Evolutionary conservation across 768 basidiomycete species (phyloP).

Genomic region (Termitomyces heimii): DNA sequence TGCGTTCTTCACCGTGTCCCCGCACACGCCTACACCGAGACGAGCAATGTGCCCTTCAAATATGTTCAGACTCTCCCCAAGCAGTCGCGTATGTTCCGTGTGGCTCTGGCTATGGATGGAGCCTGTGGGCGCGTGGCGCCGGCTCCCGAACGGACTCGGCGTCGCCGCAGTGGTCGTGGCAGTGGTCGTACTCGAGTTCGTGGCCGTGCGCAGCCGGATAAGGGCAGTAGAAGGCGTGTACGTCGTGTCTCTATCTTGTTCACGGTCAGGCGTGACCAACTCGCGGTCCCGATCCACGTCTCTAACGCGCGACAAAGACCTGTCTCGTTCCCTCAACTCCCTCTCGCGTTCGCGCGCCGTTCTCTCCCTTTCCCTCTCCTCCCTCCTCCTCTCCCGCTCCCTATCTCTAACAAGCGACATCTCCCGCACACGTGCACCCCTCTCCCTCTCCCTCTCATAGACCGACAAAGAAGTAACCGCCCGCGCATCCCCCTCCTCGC

Average conservation of each 20-base stretch:
- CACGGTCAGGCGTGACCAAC: conserved; percentile 7
- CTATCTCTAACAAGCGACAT: background rate
- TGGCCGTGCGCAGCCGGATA: background rate
- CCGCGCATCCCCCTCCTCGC: conserved; percentile 15
- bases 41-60: conserved; percentile 65
- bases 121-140: conserved; percentile 10
- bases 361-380: conserved; percentile 4
- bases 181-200: background rate
- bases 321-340: conserved; percentile 10
- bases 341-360: background rate
- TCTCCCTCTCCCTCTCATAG: conserved; percentile 19
- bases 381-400: background rate
- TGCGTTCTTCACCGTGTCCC: conserved; percentile 39
- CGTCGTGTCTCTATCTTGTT: background rate
- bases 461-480: conserved; percentile 55
- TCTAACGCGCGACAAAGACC: background rate
- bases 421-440: background rate
- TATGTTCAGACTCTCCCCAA: conserved; percentile 62
- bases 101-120: background rate
- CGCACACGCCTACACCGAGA: conserved; percentile 20
- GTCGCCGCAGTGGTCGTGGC: background rate
- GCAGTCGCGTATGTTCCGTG: conserved; percentile 61
- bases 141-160: conserved; percentile 23
- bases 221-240: background rate
- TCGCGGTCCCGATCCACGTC: background rate